Evolutionary conservation across 139 green algal species (phyloP), one percentile per base, ranked within the genome.

Genomic region (Chlorella sp.): DNA sequence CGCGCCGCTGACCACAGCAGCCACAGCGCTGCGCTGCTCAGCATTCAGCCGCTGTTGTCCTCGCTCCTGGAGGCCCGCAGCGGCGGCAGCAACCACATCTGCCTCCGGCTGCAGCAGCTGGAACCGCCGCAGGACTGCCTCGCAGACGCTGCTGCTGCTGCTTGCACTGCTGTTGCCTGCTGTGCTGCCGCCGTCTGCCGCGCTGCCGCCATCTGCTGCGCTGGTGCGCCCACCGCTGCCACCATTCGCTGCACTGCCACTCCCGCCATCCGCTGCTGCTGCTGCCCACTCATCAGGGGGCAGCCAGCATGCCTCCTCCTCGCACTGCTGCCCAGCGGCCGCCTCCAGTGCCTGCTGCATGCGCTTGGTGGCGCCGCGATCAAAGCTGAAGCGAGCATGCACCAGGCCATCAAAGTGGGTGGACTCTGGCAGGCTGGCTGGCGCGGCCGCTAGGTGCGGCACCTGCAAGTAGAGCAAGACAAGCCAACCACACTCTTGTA

Each of bases 11-110:
- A 95, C 56, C 62, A 95, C 44, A 3, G 87, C 85, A 1, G 89
- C 90, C 22, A 93, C 84, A 20, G 92, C 91, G 17, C 83, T 20
- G 26, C 90, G 89, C 88, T 95, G 93, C 86, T 95, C 89, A 1
- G 62, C 64, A 78, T 95, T 95, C n/a, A 95, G 84, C 58, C 41
- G 38, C 20, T 82, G 36, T 4, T 38, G 54, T 22, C 62, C 86
- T 16, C 43, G 43, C 80, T 85, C 65, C 36, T 65, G 28, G 28
- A 81, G 24, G 40, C 3, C 36, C 28, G 67, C 69, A 20, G 43
- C 72, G 3, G 8, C 40, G 13, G 28, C 30, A 16, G 44, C 73
- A 28, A 72, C 51, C 3, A 2, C 8, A 19, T 76, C 73, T 60
- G 74, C 44, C 26, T 54, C 8, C 68, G 75, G n/a, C 60, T 83